phyloP scores from a whole-genome alignment of 2,329 filamentous ascomycete genomes.

The Phaeosphaeriaceae sp. region DNA sequence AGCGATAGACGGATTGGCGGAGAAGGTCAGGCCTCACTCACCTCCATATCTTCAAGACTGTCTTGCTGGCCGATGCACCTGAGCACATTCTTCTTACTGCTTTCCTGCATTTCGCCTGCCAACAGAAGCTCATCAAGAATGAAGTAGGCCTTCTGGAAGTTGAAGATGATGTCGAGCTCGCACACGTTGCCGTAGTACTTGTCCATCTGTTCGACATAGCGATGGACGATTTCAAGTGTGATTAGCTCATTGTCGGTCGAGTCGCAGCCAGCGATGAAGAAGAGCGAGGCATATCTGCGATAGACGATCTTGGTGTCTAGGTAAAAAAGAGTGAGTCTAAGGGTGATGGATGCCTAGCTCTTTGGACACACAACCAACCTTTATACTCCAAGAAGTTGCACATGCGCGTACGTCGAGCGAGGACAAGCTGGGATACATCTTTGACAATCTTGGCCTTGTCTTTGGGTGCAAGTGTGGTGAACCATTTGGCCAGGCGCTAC shows the following conservation, averaged over 20 bases:
- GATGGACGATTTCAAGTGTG: slow-evolving; percentile 97
- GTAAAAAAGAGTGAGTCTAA: slow-evolving; percentile 36
- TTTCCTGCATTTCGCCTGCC: slow-evolving; percentile 97
- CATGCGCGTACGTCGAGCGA: slow-evolving; percentile 96
- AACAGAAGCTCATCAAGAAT: slow-evolving; percentile 96
- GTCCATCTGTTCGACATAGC: slow-evolving; percentile 99
- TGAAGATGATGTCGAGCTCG: slow-evolving; percentile 99
- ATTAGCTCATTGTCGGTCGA: slow-evolving; percentile 99
- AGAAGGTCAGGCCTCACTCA: slow-evolving; percentile 61
- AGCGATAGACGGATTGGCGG: slow-evolving; percentile 19
- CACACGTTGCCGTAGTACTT: slow-evolving; percentile 99
- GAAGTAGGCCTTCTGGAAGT: slow-evolving; percentile 99
- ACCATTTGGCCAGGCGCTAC: slow-evolving; percentile 98
- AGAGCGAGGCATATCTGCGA: slow-evolving; percentile 96
- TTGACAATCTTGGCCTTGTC: slow-evolving; percentile 99
- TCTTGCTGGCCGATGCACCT: slow-evolving; percentile 97
- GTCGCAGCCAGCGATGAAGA: slow-evolving; percentile 97
- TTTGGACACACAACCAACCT: slow-evolving; percentile 61
- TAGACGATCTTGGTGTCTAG: slow-evolving; percentile 99
- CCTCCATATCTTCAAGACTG: slow-evolving; percentile 98
- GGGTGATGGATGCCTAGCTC: slow-evolving; percentile 20
- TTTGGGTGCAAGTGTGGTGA: slow-evolving; percentile 94
- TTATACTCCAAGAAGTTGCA: slow-evolving; percentile 99
- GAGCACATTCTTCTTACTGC: slow-evolving; percentile 98
- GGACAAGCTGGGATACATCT: slow-evolving; percentile 96